These are phyloP conservation scores for Physcomitrium patens DNA, from an alignment of 225 moss, liverwort and hornwort genomes.

Conservation along the genomic window DNA sequence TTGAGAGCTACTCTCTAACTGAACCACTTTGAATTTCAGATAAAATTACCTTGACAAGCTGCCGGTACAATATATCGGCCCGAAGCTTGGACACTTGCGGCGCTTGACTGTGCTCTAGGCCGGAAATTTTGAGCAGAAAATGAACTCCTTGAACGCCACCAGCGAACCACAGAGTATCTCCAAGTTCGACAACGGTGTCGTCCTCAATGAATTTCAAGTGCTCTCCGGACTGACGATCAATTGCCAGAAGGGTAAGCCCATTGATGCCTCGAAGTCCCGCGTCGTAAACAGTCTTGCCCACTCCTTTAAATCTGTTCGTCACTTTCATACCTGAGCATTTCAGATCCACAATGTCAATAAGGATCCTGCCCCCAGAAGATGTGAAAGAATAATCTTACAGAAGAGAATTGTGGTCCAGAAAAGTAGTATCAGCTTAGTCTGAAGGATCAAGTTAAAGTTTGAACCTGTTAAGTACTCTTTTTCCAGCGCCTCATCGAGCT, in stretches of 20 bases:
- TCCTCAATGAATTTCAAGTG: slow-evolving; percentile 33
- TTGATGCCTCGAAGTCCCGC: slow-evolving; percentile 41
- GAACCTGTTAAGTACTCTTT: slow-evolving; percentile 39
- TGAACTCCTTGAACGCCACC: slow-evolving; percentile 31
- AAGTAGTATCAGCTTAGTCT: too few species aligned
- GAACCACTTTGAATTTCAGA: too few species aligned
- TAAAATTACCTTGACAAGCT: slow-evolving; percentile 37
- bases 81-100: slow-evolving; percentile 35
- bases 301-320: slow-evolving; percentile 29
- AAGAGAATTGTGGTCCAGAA: too few species aligned
- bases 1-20: neutral
- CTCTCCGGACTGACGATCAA: slow-evolving; percentile 35
- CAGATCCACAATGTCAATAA: neutral
- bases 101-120: slow-evolving; percentile 41
- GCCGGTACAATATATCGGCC: slow-evolving; percentile 36
- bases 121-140: slow-evolving; percentile 36
- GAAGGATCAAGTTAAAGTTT: neutral
- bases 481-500: slow-evolving; percentile 29
- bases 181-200: slow-evolving; percentile 27
- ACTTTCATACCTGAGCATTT: slow-evolving; percentile 31
- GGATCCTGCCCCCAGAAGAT: too few species aligned
- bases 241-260: slow-evolving; percentile 35
- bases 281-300: slow-evolving; percentile 34
- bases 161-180: slow-evolving; percentile 28
- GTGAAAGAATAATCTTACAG: too few species aligned